Percentiles rank a stretch among this genome's conserved stretches.
Conservation (phyloP, 2,329 filamentous ascomycete genomes). For the Thelonectria blattea region DNA sequence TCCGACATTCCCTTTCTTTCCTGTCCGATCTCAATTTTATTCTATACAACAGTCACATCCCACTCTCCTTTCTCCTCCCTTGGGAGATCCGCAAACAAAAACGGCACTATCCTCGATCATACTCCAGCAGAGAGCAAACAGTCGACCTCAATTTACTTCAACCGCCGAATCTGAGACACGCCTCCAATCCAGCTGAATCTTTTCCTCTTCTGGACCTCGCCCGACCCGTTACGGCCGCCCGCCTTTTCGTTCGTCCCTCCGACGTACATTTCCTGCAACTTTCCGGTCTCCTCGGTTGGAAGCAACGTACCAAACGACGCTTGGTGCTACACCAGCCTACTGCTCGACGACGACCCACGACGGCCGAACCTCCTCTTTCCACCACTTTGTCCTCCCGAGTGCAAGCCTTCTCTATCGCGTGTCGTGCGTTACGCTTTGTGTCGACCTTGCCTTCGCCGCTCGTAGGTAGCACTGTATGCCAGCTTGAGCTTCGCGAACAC, state of each 20-base stretch:
- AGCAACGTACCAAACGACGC: slow-evolving; percentile 34
- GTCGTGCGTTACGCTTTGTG: slow-evolving; percentile 17
- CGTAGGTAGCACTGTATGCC: not conserved
- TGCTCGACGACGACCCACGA: slow-evolving; percentile 23
- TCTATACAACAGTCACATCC: not conserved
- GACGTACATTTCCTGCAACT: slow-evolving; percentile 33
- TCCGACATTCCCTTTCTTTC: slow-evolving; percentile 13
- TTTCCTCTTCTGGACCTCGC: slow-evolving; percentile 28
- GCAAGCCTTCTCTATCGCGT: slow-evolving; percentile 18
- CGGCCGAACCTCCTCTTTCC: slow-evolving; percentile 1
- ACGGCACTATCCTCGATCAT: slow-evolving; percentile 18
- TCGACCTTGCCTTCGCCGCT: not conserved
- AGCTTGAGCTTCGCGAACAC: slow-evolving; percentile 3
- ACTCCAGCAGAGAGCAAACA: slow-evolving; percentile 23
- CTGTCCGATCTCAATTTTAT: slow-evolving; percentile 12
- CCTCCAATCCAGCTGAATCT: slow-evolving; percentile 30
- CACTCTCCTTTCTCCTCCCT: slow-evolving; percentile 30
- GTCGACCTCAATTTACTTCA: slow-evolving; percentile 30
- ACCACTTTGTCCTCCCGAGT: slow-evolving; percentile 15
- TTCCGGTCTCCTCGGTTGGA: slow-evolving; percentile 30
- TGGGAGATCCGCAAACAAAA: slow-evolving; percentile 32
- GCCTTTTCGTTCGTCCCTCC: slow-evolving; percentile 21
- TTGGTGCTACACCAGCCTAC: slow-evolving; percentile 25
- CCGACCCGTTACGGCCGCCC: slow-evolving; percentile 23
- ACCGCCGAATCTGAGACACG: slow-evolving; percentile 36